phyloP scores from a whole-genome alignment of 371 early-diverging fungal genomes.

The Vairimorpha necatrix region DNA sequence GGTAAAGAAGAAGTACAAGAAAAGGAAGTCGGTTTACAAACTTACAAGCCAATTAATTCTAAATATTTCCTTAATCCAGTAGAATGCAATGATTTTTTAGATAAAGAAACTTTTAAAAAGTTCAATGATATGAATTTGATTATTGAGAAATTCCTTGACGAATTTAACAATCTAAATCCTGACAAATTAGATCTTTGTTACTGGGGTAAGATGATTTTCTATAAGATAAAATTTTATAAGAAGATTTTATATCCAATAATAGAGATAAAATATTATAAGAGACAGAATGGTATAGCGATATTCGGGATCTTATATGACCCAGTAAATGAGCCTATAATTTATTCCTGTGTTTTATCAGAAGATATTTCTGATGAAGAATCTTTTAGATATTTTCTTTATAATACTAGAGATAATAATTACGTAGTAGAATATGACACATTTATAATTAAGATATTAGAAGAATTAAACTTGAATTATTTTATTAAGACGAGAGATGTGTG shows the following conservation, averaged over 20 bases:
- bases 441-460: constrained; percentile 30
- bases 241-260: constrained; percentile 29
- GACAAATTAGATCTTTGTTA: background rate
- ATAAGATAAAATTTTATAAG: constrained; percentile 21
- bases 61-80: too few species aligned
- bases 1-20: constrained; percentile 35
- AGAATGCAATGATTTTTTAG: too few species aligned
- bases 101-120: background rate
- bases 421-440: constrained; percentile 46
- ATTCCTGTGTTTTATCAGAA: constrained; percentile 32
- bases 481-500: constrained; percentile 56
- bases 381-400: constrained; percentile 17
- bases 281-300: constrained; percentile 27
- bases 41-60: background rate
- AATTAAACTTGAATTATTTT: constrained; percentile 45
- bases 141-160: constrained; percentile 3
- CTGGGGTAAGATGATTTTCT: constrained; percentile 24
- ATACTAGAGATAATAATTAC: background rate
- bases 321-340: constrained; percentile 36
- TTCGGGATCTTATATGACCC: constrained; percentile 47
- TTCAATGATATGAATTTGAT: constrained; percentile 6
- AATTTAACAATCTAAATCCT: constrained; percentile 32
- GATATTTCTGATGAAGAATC: background rate
- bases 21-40: constrained; percentile 10
- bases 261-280: constrained; percentile 50